Evolutionary conservation across 306 rosid genomes (phyloP).

Genomic region (Prunus dulcis): DNA sequence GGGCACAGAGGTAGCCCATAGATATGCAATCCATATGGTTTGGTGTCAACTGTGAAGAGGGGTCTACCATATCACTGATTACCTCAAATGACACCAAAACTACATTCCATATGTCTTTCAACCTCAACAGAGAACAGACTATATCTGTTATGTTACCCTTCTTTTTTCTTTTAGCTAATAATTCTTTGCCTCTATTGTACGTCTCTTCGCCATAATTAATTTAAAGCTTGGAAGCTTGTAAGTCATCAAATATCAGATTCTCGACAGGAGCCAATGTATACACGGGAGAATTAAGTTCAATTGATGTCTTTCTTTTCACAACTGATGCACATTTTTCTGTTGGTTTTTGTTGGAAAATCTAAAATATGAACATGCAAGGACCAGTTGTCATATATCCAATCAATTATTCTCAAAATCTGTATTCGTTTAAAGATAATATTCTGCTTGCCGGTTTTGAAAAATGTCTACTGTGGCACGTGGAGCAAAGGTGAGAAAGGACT

Average conservation of each 20-base stretch:
- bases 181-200: background rate
- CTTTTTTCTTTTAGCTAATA: background rate
- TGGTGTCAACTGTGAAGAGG: conserved; percentile 21
- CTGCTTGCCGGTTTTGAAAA: conserved; percentile 4
- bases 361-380: background rate
- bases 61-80: conserved; percentile 33
- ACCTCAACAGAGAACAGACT: background rate
- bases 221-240: background rate
- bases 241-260: no score
- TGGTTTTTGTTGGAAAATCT: background rate
- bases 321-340: background rate
- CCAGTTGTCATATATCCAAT: conserved; percentile 1
- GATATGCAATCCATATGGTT: conserved; percentile 7
- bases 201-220: background rate
- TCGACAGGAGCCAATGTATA: no score
- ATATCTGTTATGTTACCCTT: background rate
- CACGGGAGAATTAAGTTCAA: no score
- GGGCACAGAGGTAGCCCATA: conserved; percentile 17
- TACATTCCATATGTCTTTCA: background rate
- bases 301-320: background rate
- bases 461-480: conserved; percentile 10
- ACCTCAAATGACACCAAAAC: conserved; percentile 10
- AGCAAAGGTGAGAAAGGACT: background rate
- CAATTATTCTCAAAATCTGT: conserved; percentile 13
- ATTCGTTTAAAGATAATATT: background rate